Conservation (phyloP, 305 asterid genomes). For the Plantago lanceolata region DNA sequence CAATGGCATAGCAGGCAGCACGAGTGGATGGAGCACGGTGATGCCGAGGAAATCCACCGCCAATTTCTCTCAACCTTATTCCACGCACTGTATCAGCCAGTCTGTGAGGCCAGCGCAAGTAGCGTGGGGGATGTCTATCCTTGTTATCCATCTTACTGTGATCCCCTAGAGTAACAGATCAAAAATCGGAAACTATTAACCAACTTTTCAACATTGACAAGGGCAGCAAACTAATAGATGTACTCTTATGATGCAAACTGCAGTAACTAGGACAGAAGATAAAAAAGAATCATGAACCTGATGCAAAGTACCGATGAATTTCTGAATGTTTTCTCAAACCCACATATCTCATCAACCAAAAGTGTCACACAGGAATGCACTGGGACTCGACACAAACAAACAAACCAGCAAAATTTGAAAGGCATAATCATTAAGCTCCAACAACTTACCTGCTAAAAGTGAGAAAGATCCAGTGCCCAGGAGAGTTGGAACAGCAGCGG, state of each 20-base stretch:
- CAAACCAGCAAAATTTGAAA: background rate
- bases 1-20: conserved; percentile 90
- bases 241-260: conserved; percentile 18
- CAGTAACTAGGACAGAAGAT: conserved; percentile 7
- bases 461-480: conserved; percentile 91
- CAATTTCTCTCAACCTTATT: conserved; percentile 81
- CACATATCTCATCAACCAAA: conserved; percentile 15
- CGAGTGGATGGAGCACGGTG: conserved; percentile 90
- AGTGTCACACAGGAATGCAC: conserved; percentile 5
- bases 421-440: conserved; percentile 20
- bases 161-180: conserved; percentile 53
- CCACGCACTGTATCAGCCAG: conserved; percentile 88
- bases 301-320: conserved; percentile 11
- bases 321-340: conserved; percentile 14
- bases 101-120: conserved; percentile 94
- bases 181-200: conserved; percentile 29
- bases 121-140: conserved; percentile 49
- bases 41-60: conserved; percentile 93
- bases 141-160: conserved; percentile 41
- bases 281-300: conserved; percentile 2
- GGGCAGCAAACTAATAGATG: conserved; percentile 19
- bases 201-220: background rate
- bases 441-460: conserved; percentile 61
- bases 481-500: conserved; percentile 90
- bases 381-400: conserved; percentile 7